Conservation (phyloP, 768 basidiomycete genomes). For the Mycena sanguinolenta region DNA sequence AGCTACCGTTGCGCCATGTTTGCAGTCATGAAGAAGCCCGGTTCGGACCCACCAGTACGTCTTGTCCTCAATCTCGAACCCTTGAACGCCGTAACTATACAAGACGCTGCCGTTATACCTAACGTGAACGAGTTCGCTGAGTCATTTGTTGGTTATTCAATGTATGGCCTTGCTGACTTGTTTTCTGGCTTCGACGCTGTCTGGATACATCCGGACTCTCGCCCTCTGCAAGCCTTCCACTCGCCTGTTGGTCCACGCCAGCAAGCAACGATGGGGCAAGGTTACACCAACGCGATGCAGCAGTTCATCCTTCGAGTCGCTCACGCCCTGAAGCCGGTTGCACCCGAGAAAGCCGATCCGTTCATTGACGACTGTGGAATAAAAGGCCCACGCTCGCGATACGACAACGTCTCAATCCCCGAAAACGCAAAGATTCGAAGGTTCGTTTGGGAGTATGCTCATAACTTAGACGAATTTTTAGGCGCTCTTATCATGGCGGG, state of each 20-base stretch:
- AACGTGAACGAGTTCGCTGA: constrained; percentile 44
- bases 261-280: constrained; percentile 27
- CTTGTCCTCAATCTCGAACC: constrained; percentile 49
- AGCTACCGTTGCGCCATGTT: constrained; percentile 43
- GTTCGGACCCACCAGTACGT: constrained; percentile 39
- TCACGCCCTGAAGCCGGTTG: constrained; percentile 28
- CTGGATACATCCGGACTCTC: constrained; percentile 1
- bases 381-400: constrained; percentile 36
- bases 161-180: constrained; percentile 45
- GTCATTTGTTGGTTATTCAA: constrained; percentile 38
- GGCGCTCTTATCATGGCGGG: constrained; percentile 41
- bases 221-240: constrained; percentile 25
- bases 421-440: constrained; percentile 41
- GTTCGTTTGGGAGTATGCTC: constrained; percentile 46
- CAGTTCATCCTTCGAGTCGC: background rate
- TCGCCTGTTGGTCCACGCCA: constrained; percentile 27
- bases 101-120: constrained; percentile 43
- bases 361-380: constrained; percentile 43
- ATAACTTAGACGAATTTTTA: constrained; percentile 41
- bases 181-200: constrained; percentile 49
- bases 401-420: constrained; percentile 34
- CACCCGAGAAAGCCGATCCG: background rate
- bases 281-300: constrained; percentile 21
- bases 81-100: constrained; percentile 50
- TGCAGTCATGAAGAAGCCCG: constrained; percentile 44